Conservation (phyloP, 2,329 filamentous ascomycete species). For the Fusarium nisikadoi region DNA sequence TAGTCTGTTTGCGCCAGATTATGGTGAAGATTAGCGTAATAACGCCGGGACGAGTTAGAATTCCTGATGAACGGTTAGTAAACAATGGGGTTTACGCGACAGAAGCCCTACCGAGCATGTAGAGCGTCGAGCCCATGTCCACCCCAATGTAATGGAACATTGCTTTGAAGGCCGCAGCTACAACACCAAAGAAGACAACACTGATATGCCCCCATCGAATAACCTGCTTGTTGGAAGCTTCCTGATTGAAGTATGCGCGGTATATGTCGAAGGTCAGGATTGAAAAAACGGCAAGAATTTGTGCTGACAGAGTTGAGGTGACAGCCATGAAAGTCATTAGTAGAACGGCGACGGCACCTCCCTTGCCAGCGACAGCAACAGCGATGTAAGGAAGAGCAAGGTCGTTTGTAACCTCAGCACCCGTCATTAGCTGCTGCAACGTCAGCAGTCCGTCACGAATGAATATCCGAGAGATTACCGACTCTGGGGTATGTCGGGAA, state of each 20-base stretch:
- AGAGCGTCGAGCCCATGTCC: background rate
- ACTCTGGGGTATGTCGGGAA: background rate
- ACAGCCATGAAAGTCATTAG: background rate
- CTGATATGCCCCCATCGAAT: conserved; percentile 64
- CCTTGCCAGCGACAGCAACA: background rate
- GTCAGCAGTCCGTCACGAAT: no score
- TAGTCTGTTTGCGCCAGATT: background rate
- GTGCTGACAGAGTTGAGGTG: conserved; percentile 64
- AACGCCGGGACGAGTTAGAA: background rate
- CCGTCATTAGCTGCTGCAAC: background rate
- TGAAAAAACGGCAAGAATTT: conserved; percentile 63
- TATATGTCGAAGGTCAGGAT: conserved; percentile 66
- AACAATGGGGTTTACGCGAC: fast-evolving
- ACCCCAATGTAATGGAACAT: background rate
- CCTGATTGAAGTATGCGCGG: conserved; percentile 58
- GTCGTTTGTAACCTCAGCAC: background rate
- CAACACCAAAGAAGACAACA: conserved; percentile 49
- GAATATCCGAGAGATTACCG: no score
- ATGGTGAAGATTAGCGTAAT: background rate
- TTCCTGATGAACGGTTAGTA: background rate
- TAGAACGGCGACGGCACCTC: background rate
- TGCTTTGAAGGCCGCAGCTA: background rate
- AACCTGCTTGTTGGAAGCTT: conserved; percentile 58
- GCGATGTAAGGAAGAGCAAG: background rate
- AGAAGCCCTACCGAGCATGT: background rate